Evolutionary conservation across 2,329 filamentous ascomycete genomes (phyloP), one percentile per base, ranked within the genome.

Genomic region (Akanthomyces lecanii): DNA sequence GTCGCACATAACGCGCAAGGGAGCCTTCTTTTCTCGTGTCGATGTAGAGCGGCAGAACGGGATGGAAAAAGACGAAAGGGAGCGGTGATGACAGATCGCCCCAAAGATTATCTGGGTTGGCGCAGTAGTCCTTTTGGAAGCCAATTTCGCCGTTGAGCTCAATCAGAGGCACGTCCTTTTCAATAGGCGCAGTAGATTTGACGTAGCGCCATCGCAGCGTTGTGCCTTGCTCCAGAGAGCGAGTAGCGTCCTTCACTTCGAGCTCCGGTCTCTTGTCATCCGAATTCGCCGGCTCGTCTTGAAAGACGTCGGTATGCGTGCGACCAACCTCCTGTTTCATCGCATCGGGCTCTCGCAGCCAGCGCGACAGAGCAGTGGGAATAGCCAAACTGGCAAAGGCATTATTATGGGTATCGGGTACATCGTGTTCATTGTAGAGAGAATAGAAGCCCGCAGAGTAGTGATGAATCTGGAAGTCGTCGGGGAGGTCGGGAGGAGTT

Each of bases 21-120:
- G 91, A 97, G 25, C 94, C 95, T 77, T 96, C 92, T 72, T 85
- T 86, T 64, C 95, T 85, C 11, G 93, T 95, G 75, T 97, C 95
- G 70, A 99, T 95, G 76, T 93, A 97, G 14, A 99, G 84, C 0
- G 94, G 94, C 10, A 98, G 85, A 64, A 88, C 83, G 1, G 92
- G 91, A 70, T 96, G 93, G 75, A 98, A 94, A 72, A 93, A 91
- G 28, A 94, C 89, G 69, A 92, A 92, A 0, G 90, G 90, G 2
- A 87, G 76, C 4, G 86, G 85, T 3, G 83, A 85, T 16, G 80
- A 83, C 12, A 90, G 75, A 59, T 90, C 87, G 40, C 82, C 77
- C 88, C 88, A 92, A 10, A 86, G 80, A 68, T 90, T 91, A 36
- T 81, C 81, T 1, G 83, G 78, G 61, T 90, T 83, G 12, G 82